A percentile compares a stretch with the other conserved stretches of the same genome.
Conservation (phyloP, 768 basidiomycete species). For the Sistotremastrum suecicum region DNA sequence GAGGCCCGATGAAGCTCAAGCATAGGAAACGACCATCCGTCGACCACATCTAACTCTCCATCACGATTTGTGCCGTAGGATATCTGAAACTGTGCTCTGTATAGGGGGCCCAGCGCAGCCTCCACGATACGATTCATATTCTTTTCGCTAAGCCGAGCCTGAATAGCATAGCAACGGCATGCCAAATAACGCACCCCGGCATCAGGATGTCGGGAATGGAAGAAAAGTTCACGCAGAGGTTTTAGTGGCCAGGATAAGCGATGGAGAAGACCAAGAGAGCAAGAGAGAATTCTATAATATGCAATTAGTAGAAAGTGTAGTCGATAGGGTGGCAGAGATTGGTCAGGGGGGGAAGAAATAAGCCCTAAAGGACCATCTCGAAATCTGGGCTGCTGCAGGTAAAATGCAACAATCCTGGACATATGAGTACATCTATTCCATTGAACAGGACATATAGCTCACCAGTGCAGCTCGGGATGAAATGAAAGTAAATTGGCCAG, state of each 20-base stretch:
- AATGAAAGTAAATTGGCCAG: slow-evolving; percentile 51
- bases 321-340: slow-evolving; percentile 25
- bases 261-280: slow-evolving; percentile 53
- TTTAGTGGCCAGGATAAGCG: slow-evolving; percentile 45
- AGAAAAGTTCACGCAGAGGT: slow-evolving; percentile 28
- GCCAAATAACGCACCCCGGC: slow-evolving; percentile 52
- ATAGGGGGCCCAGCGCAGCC: slow-evolving; percentile 42
- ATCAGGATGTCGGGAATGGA: slow-evolving; percentile 39
- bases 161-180: slow-evolving; percentile 63
- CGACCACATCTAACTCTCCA: slow-evolving; percentile 31
- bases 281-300: slow-evolving; percentile 67
- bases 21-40: slow-evolving; percentile 75
- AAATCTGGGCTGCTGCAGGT: slow-evolving; percentile 30
- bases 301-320: slow-evolving; percentile 62
- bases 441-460: slow-evolving; percentile 13
- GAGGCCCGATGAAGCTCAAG: slow-evolving; percentile 51
- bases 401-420: slow-evolving; percentile 39
- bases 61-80: slow-evolving; percentile 36
- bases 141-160: slow-evolving; percentile 64
- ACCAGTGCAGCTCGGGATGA: slow-evolving; percentile 64
- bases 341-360: slow-evolving; percentile 19
- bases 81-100: slow-evolving; percentile 48
- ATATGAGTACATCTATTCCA: slow-evolving; percentile 2
- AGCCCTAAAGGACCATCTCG: slow-evolving; percentile 41
- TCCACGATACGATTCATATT: slow-evolving; percentile 56